Evolutionary conservation across 768 basidiomycete genomes (phyloP), one percentile per base, ranked within the genome.

Genomic region (Tephrocybe sp.): DNA sequence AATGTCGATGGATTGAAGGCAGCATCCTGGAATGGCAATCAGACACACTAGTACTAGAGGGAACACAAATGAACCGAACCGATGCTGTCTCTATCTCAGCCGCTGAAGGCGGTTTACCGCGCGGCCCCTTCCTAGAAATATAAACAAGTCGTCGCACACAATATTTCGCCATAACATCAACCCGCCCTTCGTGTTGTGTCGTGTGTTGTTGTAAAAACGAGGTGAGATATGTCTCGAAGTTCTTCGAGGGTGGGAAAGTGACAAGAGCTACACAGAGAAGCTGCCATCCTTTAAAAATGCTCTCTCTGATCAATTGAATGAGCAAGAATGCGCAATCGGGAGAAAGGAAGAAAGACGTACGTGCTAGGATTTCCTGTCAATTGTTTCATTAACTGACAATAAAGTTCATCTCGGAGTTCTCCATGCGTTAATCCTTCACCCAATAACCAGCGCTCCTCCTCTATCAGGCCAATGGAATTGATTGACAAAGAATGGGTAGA

Each of bases 1-100:
- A 97, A 97, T 1, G 89, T 93, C 1, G 91, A 94, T 0, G 94
- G 92, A 55, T 94, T 89, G 71, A 97, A 97, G 7, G 94, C 93
- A 22, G 93, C 92, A 58, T 94, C 91, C 82, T 90, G 59, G 44
- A 42, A 24, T 9, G 49, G 24, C 29, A n/a, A 47, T 60, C 45
- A 56, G 53, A 45, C 43, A 13, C 37, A 42, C 27, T n/a, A 38
- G 47, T 31, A 42, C 49, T 8, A 41, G 33, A 16, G 38, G 39
- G 25, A 23, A 13, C 24, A 50, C 18, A 36, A 36, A 39, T 44
- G 38, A 25, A 25, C 70, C 81, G 57, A 54, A 87, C 88, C 49
- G 89, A 87, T 18, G 94, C 94, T 2, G 87, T 91, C 70, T 95
- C 93, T 49, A 97, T 95, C 69, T 97, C 94, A 9, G 84, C 76